Evolutionary conservation across 2,329 filamentous ascomycete species (phyloP), one percentile per base, ranked within the genome.

Genomic region (Botrytis fragariae): DNA sequence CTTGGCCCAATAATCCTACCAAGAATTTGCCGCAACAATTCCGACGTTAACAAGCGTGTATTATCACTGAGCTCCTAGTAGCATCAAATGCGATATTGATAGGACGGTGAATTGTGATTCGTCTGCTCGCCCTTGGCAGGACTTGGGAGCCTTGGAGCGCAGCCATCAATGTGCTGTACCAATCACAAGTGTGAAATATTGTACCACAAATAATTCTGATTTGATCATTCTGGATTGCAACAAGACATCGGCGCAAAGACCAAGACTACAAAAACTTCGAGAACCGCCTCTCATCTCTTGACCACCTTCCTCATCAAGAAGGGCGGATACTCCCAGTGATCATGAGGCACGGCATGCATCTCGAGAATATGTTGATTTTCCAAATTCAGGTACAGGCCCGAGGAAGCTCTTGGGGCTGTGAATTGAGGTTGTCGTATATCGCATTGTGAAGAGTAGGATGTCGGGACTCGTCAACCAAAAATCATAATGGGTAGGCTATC

Each of bases 141-240:
- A 14, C 35, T 45, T 51, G 48, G 63, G 25, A 51, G 44, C 63
- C 20, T 51, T 51, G 35, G 22, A 51, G 4, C 18, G 32, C 63
- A 67, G 32, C 63, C 29, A 29, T 67, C n/a, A 51, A 67, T 67
- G 44, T 67, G 44, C 32, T 37, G 20, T 35, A 67, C 63, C 63
- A 67, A 67, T 67, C 44, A 67, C 63, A 67, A 67, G 63, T 39
- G 63, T 67, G 44, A 51, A 48, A 51, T 39, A 51, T 51, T 51
- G 44, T 51, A 67, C 45, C 63, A 51, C 45, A 20, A 67, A 51
- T 25, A 37, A n/a, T 67, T 67, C 22, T 67, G 32, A 67, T 67
- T 67, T 51, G 44, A 42, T 39, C 65, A 57, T 59, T 29, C 16
- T 69, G n/a, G 9, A n/a, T 39, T 59, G 20, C 65, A 29, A 59